These are phyloP conservation scores for Blastosporella zonata DNA, from an alignment of 1,284 basidiomycete genomes.

Conservation along the genomic window DNA sequence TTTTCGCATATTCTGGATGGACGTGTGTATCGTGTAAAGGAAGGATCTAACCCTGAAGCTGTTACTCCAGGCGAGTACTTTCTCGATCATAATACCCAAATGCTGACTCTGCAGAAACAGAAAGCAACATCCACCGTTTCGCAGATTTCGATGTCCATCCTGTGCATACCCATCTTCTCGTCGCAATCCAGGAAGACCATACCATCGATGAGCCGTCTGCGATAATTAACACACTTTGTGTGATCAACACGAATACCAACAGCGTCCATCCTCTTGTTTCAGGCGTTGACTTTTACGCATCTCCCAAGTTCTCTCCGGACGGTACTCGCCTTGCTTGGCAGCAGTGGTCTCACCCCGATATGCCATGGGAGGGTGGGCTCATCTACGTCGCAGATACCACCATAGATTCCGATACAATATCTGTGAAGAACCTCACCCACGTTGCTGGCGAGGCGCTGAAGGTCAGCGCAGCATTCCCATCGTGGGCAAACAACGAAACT, in stretches of 20 bases:
- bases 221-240: slow-evolving; percentile 55
- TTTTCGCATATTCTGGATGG: slow-evolving; percentile 56
- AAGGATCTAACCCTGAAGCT: slow-evolving; percentile 40
- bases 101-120: slow-evolving; percentile 4
- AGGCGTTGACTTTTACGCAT: slow-evolving; percentile 69
- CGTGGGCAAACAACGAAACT: slow-evolving; percentile 56
- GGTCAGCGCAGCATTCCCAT: slow-evolving; percentile 51
- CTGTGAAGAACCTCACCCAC: slow-evolving; percentile 31
- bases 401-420: slow-evolving; percentile 26
- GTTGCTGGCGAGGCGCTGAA: slow-evolving; percentile 49
- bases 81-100: neutral
- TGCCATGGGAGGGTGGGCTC: slow-evolving; percentile 78
- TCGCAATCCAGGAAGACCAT: slow-evolving; percentile 67
- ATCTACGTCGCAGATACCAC: slow-evolving; percentile 49
- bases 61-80: slow-evolving; percentile 54
- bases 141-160: slow-evolving; percentile 53
- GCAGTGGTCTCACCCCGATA: slow-evolving; percentile 75
- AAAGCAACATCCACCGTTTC: slow-evolving; percentile 47
- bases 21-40: slow-evolving; percentile 40
- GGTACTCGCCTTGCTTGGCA: slow-evolving; percentile 67
- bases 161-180: slow-evolving; percentile 39
- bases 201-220: slow-evolving; percentile 52
- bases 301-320: slow-evolving; percentile 65
- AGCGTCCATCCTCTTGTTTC: slow-evolving; percentile 41
- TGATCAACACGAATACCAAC: slow-evolving; percentile 47